Conservation (phyloP, 768 basidiomycete genomes). For the Amanita molliuscula region DNA sequence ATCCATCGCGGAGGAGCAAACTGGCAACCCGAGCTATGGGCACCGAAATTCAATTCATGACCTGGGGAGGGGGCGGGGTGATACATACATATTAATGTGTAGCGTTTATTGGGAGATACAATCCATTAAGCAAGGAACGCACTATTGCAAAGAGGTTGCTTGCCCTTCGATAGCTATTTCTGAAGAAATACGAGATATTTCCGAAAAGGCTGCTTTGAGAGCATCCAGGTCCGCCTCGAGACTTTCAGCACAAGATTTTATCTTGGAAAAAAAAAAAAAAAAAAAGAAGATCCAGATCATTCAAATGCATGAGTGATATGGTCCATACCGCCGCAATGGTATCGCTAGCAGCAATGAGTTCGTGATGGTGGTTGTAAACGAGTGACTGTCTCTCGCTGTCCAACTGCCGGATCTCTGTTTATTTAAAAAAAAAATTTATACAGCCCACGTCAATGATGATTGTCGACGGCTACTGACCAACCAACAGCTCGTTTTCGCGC, state of each 20-base stretch:
- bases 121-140: too few species aligned
- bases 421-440: too few species aligned
- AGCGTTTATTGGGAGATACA: too few species aligned
- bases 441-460: too few species aligned
- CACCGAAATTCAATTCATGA: constrained; percentile 10
- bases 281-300: not conserved
- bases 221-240: constrained; percentile 79
- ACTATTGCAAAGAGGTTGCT: not conserved
- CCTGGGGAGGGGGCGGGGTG: too few species aligned
- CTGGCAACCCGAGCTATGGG: constrained; percentile 35
- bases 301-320: not conserved
- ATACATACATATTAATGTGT: too few species aligned
- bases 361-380: constrained; percentile 93
- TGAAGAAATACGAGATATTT: constrained; percentile 70
- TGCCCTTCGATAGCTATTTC: constrained; percentile 46
- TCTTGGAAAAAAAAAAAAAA: too few species aligned
- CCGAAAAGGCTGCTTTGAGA: constrained; percentile 72
- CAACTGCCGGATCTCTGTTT: constrained; percentile 72
- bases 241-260: constrained; percentile 81
- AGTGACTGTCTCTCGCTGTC: constrained; percentile 85
- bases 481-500: constrained; percentile 72
- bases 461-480: too few species aligned
- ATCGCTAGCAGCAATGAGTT: constrained; percentile 87
- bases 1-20: constrained; percentile 27
- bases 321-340: constrained; percentile 72